Evolutionary conservation across 2,329 filamentous ascomycete species (phyloP).

Genomic region (Alternaria gansuensis): DNA sequence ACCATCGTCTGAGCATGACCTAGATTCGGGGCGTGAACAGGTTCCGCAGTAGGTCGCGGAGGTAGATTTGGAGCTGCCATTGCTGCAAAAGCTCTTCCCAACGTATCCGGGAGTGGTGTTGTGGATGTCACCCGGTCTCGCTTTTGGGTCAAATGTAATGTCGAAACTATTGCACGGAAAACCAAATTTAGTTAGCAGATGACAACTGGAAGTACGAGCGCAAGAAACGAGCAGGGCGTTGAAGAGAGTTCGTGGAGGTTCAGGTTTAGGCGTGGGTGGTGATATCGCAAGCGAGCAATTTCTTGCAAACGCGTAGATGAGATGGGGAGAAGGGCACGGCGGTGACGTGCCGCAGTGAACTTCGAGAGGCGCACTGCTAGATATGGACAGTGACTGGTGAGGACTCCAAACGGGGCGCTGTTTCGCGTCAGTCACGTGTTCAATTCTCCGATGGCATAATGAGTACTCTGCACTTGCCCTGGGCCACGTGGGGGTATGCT

Average conservation of each 20-base stretch:
- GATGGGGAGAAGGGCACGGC: too few species aligned
- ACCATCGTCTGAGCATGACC: conserved; percentile 5
- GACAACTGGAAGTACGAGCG: background rate
- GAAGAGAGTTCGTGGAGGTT: background rate
- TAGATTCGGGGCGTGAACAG: background rate
- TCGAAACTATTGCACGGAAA: background rate
- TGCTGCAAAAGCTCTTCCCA: background rate
- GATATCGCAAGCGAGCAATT: background rate
- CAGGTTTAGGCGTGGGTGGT: background rate
- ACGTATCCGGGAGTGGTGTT: background rate
- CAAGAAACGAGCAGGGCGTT: background rate
- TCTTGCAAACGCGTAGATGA: background rate
- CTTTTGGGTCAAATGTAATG: background rate
- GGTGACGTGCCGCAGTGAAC: background rate
- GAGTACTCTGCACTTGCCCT: background rate
- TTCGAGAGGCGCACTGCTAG: background rate
- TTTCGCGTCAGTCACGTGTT: background rate
- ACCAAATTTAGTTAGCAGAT: background rate
- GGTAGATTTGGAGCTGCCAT: background rate
- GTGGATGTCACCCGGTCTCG: background rate
- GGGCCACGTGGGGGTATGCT: background rate
- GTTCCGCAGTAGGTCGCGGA: background rate
- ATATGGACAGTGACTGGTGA: background rate
- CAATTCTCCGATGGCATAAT: background rate
- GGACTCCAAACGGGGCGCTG: background rate